Evolutionary conservation across 2,329 filamentous ascomycete genomes (phyloP).

Genomic region (Ophiocordyceps unilateralis): DNA sequence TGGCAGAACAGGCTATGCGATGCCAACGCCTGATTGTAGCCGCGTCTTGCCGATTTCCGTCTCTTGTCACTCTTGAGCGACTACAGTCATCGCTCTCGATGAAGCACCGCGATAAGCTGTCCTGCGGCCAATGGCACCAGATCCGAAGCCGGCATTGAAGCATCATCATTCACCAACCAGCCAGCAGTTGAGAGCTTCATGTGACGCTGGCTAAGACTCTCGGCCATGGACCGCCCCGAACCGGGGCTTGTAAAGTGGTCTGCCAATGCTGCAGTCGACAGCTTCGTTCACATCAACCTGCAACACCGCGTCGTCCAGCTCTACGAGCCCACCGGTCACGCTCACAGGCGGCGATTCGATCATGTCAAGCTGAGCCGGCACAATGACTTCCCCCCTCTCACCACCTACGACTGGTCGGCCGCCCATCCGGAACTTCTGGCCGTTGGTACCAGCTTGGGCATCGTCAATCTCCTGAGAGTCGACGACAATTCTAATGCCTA

Average conservation of each 20-base stretch:
- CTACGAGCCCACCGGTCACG: conserved; percentile 43
- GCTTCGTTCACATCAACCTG: conserved; percentile 48
- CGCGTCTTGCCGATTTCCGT: too few species aligned
- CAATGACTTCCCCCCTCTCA: conserved; percentile 45
- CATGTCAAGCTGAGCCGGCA: conserved; percentile 39
- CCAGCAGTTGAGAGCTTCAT: too few species aligned
- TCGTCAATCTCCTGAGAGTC: conserved; percentile 57
- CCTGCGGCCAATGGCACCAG: not conserved
- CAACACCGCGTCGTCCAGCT: conserved; percentile 46
- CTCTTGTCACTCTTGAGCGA: too few species aligned
- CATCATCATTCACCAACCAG: too few species aligned
- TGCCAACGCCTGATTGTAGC: too few species aligned
- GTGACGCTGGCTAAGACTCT: not conserved
- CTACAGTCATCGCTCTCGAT: not conserved
- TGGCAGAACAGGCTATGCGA: too few species aligned
- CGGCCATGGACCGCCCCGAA: conserved; percentile 38
- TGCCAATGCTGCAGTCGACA: conserved; percentile 37
- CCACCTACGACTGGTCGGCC: conserved; percentile 51
- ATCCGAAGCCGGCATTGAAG: not conserved
- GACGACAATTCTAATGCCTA: conserved; percentile 51
- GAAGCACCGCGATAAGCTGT: not conserved
- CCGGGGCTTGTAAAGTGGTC: conserved; percentile 52
- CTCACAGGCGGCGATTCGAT: conserved; percentile 38
- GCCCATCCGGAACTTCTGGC: conserved; percentile 49
- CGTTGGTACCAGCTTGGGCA: conserved; percentile 57